Evolutionary conservation across 345 rosid species (phyloP).

Genomic region (Corchorus capsularis): DNA sequence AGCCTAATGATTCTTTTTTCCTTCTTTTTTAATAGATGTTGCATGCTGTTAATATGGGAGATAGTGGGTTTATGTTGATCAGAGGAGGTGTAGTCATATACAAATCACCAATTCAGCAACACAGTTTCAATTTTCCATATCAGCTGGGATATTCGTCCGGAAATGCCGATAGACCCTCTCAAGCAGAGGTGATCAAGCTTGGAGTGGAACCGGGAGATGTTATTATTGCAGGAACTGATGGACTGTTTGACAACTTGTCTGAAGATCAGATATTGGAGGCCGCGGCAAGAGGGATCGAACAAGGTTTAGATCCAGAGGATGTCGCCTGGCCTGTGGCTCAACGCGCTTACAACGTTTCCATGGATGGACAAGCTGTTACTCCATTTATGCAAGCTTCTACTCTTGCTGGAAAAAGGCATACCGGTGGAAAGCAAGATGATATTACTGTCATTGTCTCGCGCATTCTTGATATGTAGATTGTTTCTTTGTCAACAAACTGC

Average conservation of each 20-base stretch:
- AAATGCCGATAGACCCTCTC: neutral
- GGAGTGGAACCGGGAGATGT: slow-evolving; percentile 23
- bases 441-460: slow-evolving; percentile 25
- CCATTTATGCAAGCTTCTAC: slow-evolving; percentile 16
- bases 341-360: slow-evolving; percentile 11
- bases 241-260: slow-evolving; percentile 29
- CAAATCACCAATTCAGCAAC: neutral
- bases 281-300: neutral
- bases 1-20: neutral
- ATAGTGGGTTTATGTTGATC: slow-evolving; percentile 17
- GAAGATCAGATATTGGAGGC: slow-evolving; percentile 10
- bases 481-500: neutral
- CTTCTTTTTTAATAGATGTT: neutral
- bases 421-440: slow-evolving; percentile 27
- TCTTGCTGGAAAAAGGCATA: neutral
- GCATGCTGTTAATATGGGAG: slow-evolving; percentile 17
- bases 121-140: neutral
- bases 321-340: slow-evolving; percentile 20
- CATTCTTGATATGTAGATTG: slow-evolving; percentile 7
- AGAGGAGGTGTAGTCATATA: neutral
- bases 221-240: slow-evolving; percentile 26
- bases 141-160: neutral
- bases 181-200: neutral
- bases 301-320: slow-evolving; percentile 18
- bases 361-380: slow-evolving; percentile 16